Evolutionary conservation across 257 asterid genomes (phyloP).

Genomic region (Nicotiana tabacum): DNA sequence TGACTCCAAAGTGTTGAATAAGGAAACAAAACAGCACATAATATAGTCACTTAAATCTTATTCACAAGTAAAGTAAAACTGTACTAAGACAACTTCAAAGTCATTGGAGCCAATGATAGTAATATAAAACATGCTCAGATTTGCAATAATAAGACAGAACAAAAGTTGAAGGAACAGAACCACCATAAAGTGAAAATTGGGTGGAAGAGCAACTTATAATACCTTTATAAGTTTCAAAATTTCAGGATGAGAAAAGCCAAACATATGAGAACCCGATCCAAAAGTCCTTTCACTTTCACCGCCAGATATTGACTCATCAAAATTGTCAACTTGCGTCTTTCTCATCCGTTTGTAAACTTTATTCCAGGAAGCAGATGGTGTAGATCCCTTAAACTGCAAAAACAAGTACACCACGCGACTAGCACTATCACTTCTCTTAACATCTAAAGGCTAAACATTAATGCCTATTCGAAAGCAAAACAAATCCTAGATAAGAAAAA

Average conservation of each 20-base stretch:
- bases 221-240: constrained; percentile 76
- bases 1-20: background rate
- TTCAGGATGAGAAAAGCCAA: constrained; percentile 79
- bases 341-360: constrained; percentile 64
- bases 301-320: constrained; percentile 33
- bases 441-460: background rate
- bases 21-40: background rate
- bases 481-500: background rate
- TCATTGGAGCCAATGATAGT: background rate
- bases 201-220: constrained; percentile 14
- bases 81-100: background rate
- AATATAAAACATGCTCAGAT: background rate
- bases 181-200: constrained; percentile 5
- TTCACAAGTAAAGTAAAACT: background rate
- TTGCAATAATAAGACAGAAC: background rate
- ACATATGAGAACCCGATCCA: constrained; percentile 71
- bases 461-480: background rate
- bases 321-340: constrained; percentile 43
- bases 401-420: constrained; percentile 13
- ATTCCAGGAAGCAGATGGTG: constrained; percentile 87
- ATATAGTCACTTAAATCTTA: background rate
- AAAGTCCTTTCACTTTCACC: constrained; percentile 40
- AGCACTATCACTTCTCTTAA: background rate
- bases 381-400: constrained; percentile 71
- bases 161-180: background rate